Base-by-base conservation (phyloP, 2,329 filamentous ascomycete species). In the Incumbomyces lentus region DNA sequence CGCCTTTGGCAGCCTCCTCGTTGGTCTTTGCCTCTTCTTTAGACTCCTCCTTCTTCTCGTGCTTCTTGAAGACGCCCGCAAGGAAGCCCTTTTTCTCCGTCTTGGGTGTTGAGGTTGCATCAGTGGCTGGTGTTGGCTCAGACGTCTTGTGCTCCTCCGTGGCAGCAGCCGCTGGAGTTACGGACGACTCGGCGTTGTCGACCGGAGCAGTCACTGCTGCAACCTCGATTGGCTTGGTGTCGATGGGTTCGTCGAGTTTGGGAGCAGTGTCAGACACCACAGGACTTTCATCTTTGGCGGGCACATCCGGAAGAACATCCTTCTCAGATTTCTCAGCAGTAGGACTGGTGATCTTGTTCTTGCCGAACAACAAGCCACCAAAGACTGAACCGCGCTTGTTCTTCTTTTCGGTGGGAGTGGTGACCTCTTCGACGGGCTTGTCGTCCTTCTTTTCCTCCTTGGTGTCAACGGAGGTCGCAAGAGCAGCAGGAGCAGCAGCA, bases 341-440 rank as follows among this genome's bases (percentile, higher is more conserved):
- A 29, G 68, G 67, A 62, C 64, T 69, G 51, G 61, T 59, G 41
- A 69, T 64, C 12, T 81, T 81, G 65, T 84, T 81, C 75, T 90
- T 90, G 76, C 86, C 84, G 68, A 75, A 76, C 63, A 86, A 80
- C n/a, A 26, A 8, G 60, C 79, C 81, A 59, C 79, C 79, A 68
- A 93, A 93, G 60, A 89, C 82, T 55, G 86, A 92, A 68, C 81
- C 80, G 66, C 87, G 85, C 84, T 93, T 94, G 67, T 78, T 74
- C 79, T 86, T 88, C 57, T 79, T 78, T 65, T 78, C 78, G 14
- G 56, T 56, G 67, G 67, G 49, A 65, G 67, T 50, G 70, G 69
- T 46, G 68, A 38, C 33, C 14, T 45, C 42, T 19, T 38, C 42
- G n/a, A 17, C n/a, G 31, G 59, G 49, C 53, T 53, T 33, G 47